These are phyloP conservation scores for Cupressus sempervirens DNA, from an alignment of 75 land plant genomes.

Conservation along the genomic window DNA sequence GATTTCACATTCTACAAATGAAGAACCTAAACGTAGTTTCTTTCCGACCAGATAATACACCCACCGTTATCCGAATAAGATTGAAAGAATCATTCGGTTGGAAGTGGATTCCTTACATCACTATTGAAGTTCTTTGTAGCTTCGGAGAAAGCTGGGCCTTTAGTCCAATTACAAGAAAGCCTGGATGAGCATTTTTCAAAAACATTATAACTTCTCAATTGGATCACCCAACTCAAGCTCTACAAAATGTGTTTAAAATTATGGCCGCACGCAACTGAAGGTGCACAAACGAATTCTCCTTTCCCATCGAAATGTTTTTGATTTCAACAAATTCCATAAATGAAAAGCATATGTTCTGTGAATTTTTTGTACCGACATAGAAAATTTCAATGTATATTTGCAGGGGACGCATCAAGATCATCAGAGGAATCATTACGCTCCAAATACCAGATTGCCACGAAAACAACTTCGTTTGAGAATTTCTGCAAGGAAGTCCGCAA, in stretches of 20 bases:
- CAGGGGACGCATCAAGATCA: background rate
- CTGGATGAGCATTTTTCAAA: background rate
- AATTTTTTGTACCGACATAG: background rate
- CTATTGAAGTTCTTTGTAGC: too few relatives aligned
- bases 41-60: too few relatives aligned
- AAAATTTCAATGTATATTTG: background rate
- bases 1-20: too few relatives aligned
- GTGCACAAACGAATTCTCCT: background rate
- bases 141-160: too few relatives aligned
- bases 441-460: conserved; percentile 37
- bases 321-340: background rate
- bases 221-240: background rate
- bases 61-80: too few relatives aligned
- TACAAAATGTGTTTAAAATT: background rate
- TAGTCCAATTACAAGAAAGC: too few relatives aligned
- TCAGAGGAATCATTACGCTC: conserved; percentile 15
- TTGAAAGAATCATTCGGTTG: too few relatives aligned
- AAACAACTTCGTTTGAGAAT: conserved; percentile 42
- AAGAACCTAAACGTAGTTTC: too few relatives aligned
- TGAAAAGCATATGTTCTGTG: background rate
- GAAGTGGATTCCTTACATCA: too few relatives aligned
- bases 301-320: background rate
- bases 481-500: conserved; percentile 39
- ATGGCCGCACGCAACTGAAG: background rate
- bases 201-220: background rate